These are phyloP conservation scores for Diospyros lotus DNA, from an alignment of 148 eudicot genomes.

Conservation along the genomic window DNA sequence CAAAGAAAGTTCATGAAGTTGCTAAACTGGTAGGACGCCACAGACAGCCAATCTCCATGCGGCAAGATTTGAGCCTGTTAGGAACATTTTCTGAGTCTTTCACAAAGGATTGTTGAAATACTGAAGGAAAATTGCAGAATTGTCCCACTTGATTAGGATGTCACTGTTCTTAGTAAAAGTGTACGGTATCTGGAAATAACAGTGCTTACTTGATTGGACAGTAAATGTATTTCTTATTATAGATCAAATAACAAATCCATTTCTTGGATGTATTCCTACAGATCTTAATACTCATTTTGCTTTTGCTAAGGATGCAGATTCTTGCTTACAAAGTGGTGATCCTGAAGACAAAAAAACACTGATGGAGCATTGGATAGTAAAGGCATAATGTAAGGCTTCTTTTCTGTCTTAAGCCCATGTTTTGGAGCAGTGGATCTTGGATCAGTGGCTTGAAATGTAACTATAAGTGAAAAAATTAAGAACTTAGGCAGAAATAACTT, in stretches of 20 bases:
- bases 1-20: constrained; percentile 31
- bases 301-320: not conserved
- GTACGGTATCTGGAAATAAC: not conserved
- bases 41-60: constrained; percentile 9
- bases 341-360: no score
- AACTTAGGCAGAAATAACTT: no score
- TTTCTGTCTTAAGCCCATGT: no score
- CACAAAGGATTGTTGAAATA: constrained; percentile 20
- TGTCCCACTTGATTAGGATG: constrained; percentile 1
- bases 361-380: no score
- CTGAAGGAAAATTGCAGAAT: constrained; percentile 17
- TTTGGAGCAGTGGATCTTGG: no score
- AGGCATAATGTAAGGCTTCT: no score
- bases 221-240: not conserved
- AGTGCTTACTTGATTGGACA: not conserved
- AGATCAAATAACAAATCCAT: not conserved
- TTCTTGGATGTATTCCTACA: constrained; percentile 5
- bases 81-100: constrained; percentile 22
- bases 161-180: not conserved
- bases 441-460: no score
- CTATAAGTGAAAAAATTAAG: no score
- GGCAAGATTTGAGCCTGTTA: constrained; percentile 20
- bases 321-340: not conserved
- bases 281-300: not conserved
- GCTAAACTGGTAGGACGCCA: constrained; percentile 21